Evolutionary conservation across 352 stramenopile genomes (phyloP).

Genomic region (Pythium phragmitis): DNA sequence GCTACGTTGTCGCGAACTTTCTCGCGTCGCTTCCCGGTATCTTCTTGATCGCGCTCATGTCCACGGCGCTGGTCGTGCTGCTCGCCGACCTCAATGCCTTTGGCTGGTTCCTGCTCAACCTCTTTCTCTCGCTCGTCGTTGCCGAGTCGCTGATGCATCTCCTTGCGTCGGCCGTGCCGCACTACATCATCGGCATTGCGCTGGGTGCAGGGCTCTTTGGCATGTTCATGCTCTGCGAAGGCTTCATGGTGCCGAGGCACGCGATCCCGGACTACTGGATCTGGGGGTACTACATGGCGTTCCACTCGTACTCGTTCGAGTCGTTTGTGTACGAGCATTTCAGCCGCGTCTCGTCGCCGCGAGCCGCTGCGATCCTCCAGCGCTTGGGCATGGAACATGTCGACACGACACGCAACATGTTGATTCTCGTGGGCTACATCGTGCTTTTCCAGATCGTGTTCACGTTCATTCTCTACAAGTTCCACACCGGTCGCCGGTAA

Average conservation of each 20-base stretch:
- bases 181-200: conserved; percentile 88
- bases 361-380: conserved; percentile 5
- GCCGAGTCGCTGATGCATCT: conserved; percentile 84
- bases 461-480: background rate
- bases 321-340: conserved; percentile 46
- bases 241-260: conserved; percentile 59
- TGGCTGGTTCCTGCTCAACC: conserved; percentile 35
- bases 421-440: conserved; percentile 48
- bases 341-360: conserved; percentile 11
- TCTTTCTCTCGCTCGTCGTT: conserved; percentile 68
- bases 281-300: conserved; percentile 12
- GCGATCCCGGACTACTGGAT: conserved; percentile 42
- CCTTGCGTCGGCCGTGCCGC: conserved; percentile 70
- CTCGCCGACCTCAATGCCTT: conserved; percentile 38
- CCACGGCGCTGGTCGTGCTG: conserved; percentile 45
- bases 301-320: conserved; percentile 34
- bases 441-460: conserved; percentile 26
- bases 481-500: background rate
- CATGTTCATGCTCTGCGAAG: conserved; percentile 88
- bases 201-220: conserved; percentile 77
- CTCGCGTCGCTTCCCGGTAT: conserved; percentile 45
- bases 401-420: conserved; percentile 39
- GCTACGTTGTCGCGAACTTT: conserved; percentile 53
- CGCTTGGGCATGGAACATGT: background rate
- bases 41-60: conserved; percentile 49